Percentiles rank a stretch among this genome's conserved stretches.
These are phyloP conservation scores for Colletotrichum acutatum DNA, from an alignment of 2,329 filamentous ascomycete genomes.

Conservation along the genomic window DNA sequence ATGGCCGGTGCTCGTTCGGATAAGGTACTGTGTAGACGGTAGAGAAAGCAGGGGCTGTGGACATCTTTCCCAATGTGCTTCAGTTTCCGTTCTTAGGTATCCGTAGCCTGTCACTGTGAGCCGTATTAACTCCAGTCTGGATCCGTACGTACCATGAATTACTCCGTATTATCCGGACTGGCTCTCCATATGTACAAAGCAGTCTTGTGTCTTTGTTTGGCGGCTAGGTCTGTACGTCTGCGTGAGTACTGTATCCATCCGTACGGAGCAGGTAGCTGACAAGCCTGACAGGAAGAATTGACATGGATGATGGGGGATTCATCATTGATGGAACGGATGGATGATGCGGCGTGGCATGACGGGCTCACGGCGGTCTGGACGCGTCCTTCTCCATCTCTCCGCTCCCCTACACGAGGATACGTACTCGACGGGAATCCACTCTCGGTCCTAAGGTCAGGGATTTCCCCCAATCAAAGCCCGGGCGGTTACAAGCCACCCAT, in stretches of 20 bases:
- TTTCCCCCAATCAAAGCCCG: conserved; percentile 7
- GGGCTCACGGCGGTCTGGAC: conserved; percentile 10
- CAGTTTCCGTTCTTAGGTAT: too few relatives aligned
- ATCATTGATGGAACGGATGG: neutral
- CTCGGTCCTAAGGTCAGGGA: neutral
- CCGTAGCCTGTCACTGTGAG: too few relatives aligned
- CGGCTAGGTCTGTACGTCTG: too few relatives aligned
- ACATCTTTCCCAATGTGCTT: neutral
- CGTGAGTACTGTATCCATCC: too few relatives aligned
- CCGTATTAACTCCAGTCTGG: too few relatives aligned
- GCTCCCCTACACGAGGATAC: conserved; percentile 8
- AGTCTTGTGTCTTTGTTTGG: neutral
- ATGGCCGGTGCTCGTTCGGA: too few relatives aligned
- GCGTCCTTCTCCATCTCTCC: conserved; percentile 4
- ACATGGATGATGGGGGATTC: neutral
- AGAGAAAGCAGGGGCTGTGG: neutral
- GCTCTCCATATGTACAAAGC: neutral
- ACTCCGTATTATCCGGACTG: too few relatives aligned
- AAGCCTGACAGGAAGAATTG: neutral
- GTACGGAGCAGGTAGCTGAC: too few relatives aligned
- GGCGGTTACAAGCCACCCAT: conserved; percentile 2
- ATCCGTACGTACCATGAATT: too few relatives aligned
- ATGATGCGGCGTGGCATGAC: neutral
- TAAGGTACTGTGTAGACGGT: too few relatives aligned
- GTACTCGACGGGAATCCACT: neutral